Base-by-base conservation (phyloP, 495 filamentous ascomycete species). In the Aspergillus campestris region DNA sequence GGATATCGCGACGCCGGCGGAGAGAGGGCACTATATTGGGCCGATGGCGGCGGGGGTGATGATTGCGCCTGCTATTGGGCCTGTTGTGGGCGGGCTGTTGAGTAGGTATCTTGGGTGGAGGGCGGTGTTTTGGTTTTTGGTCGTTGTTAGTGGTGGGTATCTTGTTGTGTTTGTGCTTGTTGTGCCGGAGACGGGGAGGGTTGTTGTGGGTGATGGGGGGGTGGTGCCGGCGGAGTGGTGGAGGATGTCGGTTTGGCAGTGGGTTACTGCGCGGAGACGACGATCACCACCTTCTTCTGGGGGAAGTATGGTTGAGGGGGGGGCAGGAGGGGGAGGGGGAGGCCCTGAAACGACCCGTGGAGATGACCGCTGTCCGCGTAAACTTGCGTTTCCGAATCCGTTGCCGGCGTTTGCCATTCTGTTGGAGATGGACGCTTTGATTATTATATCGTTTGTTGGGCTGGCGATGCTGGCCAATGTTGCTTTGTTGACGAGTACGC, bases 181-280 rank as follows among this genome's bases (percentile, higher is more conserved):
- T 8, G 67, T 85, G 11, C 83, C 83, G 3, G 85, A 88, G 61
- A 89, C 84, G 5, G 75, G 73, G 43, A 70, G 85, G 7, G 81
- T 76, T 10, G 74, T 90, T 4, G 85, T 89, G 0, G 84, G 82
- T 0, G 82, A 88, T 58, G 86, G 86, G 14, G 58, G 53, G 12
- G 32, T 53, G 8, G 35, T 51, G 8, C 61, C 63, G 7, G 43
- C 36, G 7, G 52, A 53, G 31, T 61, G 57, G 53, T 66, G 61
- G 65, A 58, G 60, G 47, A 56, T 57, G 40, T 71, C 72, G 3
- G 30, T 72, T 10, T 34, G 71, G 12, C 65, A 69, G 36, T 71
- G 64, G 37, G 31, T 70, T 1, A 55, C 52, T 31, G 46, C 18
- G 18, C 1, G 18, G 18, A 24, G 18, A 4, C 4, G 2, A 24